Conservation (phyloP, 306 rosid genomes). For the Calophaca sinica region DNA sequence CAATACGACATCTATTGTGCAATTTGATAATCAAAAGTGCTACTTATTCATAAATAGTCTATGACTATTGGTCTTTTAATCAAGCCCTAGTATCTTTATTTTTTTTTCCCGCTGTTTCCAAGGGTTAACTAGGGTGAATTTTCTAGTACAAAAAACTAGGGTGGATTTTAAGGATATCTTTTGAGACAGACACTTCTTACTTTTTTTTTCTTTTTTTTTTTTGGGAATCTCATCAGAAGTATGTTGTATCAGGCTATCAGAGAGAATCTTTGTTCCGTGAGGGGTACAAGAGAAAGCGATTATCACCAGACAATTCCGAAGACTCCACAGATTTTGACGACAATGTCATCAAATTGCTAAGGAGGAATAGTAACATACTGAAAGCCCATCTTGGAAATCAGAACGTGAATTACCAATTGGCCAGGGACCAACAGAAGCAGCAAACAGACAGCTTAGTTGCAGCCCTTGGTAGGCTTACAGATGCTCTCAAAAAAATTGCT, state of each 20-base stretch:
- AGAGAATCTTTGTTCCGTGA: constrained; percentile 46
- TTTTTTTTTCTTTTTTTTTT: neutral
- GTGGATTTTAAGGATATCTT: neutral
- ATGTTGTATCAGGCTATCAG: constrained; percentile 46
- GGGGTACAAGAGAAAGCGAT: constrained; percentile 54
- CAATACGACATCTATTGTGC: neutral
- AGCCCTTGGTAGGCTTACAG: constrained; percentile 60
- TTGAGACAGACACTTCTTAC: neutral
- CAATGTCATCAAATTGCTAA: constrained; percentile 43
- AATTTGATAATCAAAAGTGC: neutral
- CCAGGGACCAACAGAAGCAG: constrained; percentile 64
- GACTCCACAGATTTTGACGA: constrained; percentile 41
- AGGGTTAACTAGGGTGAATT: neutral
- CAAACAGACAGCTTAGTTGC: constrained; percentile 51
- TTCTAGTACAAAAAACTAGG: too few relatives aligned
- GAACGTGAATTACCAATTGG: constrained; percentile 54
- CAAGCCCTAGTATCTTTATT: too few relatives aligned
- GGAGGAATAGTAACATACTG: constrained; percentile 53
- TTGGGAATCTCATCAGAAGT: constrained; percentile 37
- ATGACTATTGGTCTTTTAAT: too few relatives aligned
- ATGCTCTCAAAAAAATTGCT: constrained; percentile 65
- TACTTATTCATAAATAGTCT: neutral
- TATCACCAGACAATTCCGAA: constrained; percentile 44
- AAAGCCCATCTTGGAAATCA: constrained; percentile 57
- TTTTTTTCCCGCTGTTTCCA: too few relatives aligned